phyloP scores from a whole-genome alignment of 768 basidiomycete species.

The Tulasnella calospora region DNA sequence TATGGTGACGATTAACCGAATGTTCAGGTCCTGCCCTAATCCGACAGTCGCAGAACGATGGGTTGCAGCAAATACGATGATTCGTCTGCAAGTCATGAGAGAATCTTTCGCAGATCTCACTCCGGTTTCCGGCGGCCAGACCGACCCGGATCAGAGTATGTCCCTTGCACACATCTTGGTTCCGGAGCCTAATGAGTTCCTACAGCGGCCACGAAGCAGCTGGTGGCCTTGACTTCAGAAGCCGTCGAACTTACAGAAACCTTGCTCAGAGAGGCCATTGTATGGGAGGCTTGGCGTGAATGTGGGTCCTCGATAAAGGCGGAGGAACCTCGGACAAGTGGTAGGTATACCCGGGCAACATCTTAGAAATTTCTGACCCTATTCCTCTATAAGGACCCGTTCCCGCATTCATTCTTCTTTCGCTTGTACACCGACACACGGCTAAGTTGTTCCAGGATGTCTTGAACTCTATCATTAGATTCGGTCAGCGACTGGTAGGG shows the following conservation, averaged over 20 bases:
- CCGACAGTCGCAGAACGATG: conserved; percentile 11
- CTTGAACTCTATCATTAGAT: background rate
- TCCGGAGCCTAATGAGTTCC: background rate
- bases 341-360: background rate
- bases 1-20: too few relatives aligned
- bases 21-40: conserved; percentile 2
- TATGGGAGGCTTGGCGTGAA: conserved; percentile 22
- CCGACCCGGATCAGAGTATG: background rate
- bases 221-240: conserved; percentile 13
- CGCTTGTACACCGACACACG: conserved; percentile 4
- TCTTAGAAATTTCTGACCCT: background rate
- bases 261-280: conserved; percentile 14
- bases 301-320: conserved; percentile 5
- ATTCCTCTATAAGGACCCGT: background rate
- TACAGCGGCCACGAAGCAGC: conserved; percentile 7
- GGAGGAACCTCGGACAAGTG: background rate
- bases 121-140: background rate
- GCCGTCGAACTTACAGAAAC: conserved; percentile 13
- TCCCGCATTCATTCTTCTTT: conserved; percentile 9
- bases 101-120: conserved; percentile 11
- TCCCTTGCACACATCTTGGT: background rate
- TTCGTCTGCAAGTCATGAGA: background rate
- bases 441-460: background rate
- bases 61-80: conserved; percentile 7
- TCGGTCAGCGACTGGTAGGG: background rate